phyloP scores from a whole-genome alignment of 495 filamentous ascomycete genomes.

The Penicillium salamii region DNA sequence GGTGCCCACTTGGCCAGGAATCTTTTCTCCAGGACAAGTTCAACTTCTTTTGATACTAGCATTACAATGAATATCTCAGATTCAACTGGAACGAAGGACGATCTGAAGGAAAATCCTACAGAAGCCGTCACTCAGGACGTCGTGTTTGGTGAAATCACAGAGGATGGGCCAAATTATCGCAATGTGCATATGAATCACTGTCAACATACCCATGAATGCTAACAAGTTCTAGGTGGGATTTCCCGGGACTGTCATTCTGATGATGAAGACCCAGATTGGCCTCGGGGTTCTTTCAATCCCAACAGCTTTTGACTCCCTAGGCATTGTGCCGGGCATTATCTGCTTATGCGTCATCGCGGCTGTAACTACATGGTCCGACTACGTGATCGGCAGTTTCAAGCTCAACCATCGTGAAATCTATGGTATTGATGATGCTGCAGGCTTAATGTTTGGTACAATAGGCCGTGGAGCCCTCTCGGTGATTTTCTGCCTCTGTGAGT shows the following conservation, averaged over 20 bases:
- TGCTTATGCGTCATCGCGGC: conserved; percentile 51
- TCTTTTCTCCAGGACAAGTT: too few species aligned
- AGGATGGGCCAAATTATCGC: conserved; percentile 15
- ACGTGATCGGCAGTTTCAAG: conserved; percentile 67
- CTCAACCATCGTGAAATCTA: conserved; percentile 59
- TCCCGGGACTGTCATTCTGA: conserved; percentile 14
- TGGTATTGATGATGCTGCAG: conserved; percentile 62
- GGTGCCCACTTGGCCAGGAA: too few species aligned
- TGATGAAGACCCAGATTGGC: conserved; percentile 43
- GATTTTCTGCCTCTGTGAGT: too few species aligned
- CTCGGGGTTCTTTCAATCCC: conserved; percentile 57
- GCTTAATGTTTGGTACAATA: too few species aligned
- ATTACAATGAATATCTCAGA: too few species aligned
- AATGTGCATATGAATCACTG: conserved; percentile 3
- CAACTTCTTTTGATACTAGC: too few species aligned
- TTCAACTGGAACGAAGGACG: too few species aligned
- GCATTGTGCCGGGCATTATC: conserved; percentile 51
- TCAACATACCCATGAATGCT: too few species aligned
- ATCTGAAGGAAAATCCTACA: too few species aligned
- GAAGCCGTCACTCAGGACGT: conserved; percentile 8
- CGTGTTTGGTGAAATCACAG: conserved; percentile 17
- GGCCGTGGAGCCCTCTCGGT: too few species aligned
- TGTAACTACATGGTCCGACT: conserved; percentile 67
- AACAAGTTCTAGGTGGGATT: conserved; percentile 10
- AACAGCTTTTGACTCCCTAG: conserved; percentile 50